phyloP scores from a whole-genome alignment of 78 protist genomes.

The Dictyostelium intermedium region DNA sequence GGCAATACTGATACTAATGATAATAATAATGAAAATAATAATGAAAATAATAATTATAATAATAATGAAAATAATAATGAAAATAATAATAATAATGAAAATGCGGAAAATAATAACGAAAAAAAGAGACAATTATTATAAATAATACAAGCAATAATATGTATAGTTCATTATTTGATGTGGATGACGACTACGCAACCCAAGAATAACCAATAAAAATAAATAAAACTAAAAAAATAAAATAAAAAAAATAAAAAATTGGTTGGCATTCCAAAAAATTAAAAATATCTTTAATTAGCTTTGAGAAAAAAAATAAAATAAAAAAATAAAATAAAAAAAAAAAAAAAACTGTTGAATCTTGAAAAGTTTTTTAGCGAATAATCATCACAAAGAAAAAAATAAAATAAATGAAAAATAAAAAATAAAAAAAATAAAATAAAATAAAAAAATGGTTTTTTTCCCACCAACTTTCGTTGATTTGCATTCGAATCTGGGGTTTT shows the following conservation, averaged over 20 bases:
- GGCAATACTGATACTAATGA: no score
- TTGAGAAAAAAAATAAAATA: neutral
- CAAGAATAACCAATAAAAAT: neutral
- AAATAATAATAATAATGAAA: neutral
- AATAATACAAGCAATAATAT: neutral
- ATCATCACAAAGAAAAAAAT: no score
- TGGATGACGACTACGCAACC: neutral
- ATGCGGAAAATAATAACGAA: neutral
- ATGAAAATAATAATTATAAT: neutral
- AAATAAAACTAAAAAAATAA: no score
- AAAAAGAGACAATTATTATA: neutral
- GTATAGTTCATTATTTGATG: neutral
- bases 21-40: neutral
- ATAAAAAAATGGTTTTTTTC: neutral
- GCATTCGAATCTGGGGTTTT: no score
- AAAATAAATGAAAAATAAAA: neutral
- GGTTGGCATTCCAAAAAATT: no score
- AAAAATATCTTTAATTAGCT: neutral
- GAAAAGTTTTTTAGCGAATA: no score
- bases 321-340: neutral
- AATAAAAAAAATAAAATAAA: neutral
- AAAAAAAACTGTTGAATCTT: neutral
- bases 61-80: neutral
- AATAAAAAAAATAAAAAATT: neutral
- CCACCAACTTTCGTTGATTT: neutral